Conservation (phyloP, 2,329 filamentous ascomycete genomes). For the Penicillium sp. region DNA sequence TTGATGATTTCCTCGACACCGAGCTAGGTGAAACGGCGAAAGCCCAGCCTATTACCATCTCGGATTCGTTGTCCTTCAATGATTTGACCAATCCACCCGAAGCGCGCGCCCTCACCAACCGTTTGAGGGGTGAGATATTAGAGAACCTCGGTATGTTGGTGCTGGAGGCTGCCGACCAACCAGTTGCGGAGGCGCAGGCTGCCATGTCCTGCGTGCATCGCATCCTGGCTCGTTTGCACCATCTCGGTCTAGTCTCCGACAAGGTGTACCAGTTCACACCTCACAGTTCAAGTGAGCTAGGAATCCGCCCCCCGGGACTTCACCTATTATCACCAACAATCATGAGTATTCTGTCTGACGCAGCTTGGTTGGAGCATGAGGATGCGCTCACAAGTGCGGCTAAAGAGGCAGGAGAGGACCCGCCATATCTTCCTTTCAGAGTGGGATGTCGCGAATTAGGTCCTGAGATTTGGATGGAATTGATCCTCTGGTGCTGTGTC, state of each 20-base stretch:
- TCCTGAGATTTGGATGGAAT: constrained; percentile 46
- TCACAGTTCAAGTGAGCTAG: constrained; percentile 24
- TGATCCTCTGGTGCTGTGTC: constrained; percentile 48
- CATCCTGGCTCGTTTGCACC: constrained; percentile 43
- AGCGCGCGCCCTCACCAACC: constrained; percentile 18
- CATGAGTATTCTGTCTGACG: constrained; percentile 44
- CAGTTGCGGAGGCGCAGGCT: constrained; percentile 30
- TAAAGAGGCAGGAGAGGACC: constrained; percentile 33
- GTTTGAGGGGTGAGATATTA: constrained; percentile 37
- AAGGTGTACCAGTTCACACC: constrained; percentile 39
- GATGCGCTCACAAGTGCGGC: constrained; percentile 35
- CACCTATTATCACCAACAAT: constrained; percentile 43
- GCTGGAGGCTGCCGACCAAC: constrained; percentile 37
- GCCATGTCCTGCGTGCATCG: constrained; percentile 44
- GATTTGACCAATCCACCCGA: constrained; percentile 23
- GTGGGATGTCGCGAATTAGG: constrained; percentile 42
- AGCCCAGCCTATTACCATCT: not conserved
- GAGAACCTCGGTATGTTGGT: constrained; percentile 38
- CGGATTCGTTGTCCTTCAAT: constrained; percentile 15
- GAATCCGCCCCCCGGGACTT: constrained; percentile 41
- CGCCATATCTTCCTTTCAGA: constrained; percentile 37
- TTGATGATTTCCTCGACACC: constrained; percentile 27
- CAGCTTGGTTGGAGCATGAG: constrained; percentile 42
- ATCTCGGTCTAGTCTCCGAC: constrained; percentile 40
- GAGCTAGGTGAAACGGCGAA: too few species aligned